Evolutionary conservation across 2,329 filamentous ascomycete species (phyloP).

Genomic region (Aureobasidium lini): DNA sequence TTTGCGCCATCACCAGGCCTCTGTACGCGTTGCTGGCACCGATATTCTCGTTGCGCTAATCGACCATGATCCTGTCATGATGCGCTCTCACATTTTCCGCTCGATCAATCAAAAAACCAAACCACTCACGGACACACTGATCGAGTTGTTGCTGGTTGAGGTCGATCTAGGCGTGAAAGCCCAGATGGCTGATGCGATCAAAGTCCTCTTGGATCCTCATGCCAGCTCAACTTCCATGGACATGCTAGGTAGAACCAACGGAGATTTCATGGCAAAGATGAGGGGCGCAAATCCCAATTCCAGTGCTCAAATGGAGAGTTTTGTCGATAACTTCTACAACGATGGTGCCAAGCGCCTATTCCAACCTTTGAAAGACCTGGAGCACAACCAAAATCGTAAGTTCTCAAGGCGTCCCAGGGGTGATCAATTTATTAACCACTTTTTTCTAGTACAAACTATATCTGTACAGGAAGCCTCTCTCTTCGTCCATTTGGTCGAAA

Average conservation of each 20-base stretch:
- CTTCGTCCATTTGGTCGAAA: slow-evolving; percentile 84
- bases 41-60: slow-evolving; percentile 91
- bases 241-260: slow-evolving; percentile 52
- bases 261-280: slow-evolving; percentile 60
- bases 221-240: slow-evolving; percentile 54
- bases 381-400: slow-evolving; percentile 42
- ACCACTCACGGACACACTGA: slow-evolving; percentile 83
- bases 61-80: slow-evolving; percentile 91
- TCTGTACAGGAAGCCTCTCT: slow-evolving; percentile 80
- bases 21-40: slow-evolving; percentile 82
- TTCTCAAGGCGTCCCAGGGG: background rate
- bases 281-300: slow-evolving; percentile 40
- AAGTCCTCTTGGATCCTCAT: slow-evolving; percentile 77
- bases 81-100: slow-evolving; percentile 85
- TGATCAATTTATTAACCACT: background rate
- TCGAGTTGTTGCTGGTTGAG: slow-evolving; percentile 84
- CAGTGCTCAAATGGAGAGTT: slow-evolving; percentile 69
- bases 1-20: slow-evolving; percentile 73
- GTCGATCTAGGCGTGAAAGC: slow-evolving; percentile 91
- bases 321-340: slow-evolving; percentile 85
- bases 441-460: slow-evolving; percentile 44
- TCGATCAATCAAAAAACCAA: slow-evolving; percentile 81
- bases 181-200: slow-evolving; percentile 90
- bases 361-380: slow-evolving; percentile 73
- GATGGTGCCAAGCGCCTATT: slow-evolving; percentile 79